Percentiles rank a stretch among this genome's conserved stretches.
Conservation (phyloP, 1,284 basidiomycete genomes). For the Quambalaria eucalypti region DNA sequence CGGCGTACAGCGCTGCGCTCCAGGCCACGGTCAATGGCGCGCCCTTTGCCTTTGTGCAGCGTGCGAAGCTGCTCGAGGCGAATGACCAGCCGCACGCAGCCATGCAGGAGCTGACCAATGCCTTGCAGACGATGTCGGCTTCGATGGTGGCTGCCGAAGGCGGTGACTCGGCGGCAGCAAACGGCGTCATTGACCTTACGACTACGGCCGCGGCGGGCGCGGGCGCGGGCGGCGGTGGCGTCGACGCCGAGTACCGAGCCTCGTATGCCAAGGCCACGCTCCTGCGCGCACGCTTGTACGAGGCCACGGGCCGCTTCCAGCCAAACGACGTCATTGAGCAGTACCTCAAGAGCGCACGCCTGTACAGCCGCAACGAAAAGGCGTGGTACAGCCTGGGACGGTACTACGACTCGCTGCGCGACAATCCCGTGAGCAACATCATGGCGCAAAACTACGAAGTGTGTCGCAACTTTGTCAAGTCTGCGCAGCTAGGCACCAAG, state of each 20-base stretch:
- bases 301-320: constrained; percentile 76
- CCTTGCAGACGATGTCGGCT: constrained; percentile 51
- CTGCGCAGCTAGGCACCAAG: constrained; percentile 78
- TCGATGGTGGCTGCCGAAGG: constrained; percentile 4
- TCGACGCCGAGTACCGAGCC: constrained; percentile 6
- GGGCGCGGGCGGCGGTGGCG: not conserved
- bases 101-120: constrained; percentile 76
- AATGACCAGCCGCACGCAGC: constrained; percentile 77
- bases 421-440: constrained; percentile 51
- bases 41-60: constrained; percentile 78
- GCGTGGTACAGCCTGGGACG: constrained; percentile 33
- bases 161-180: not conserved
- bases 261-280: constrained; percentile 60
- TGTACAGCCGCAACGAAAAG: constrained; percentile 56
- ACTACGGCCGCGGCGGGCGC: constrained; percentile 1
- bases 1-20: constrained; percentile 88
- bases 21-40: constrained; percentile 73
- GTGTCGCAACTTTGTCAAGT: constrained; percentile 63
- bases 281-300: constrained; percentile 85
- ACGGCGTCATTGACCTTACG: not conserved
- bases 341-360: constrained; percentile 44
- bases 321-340: constrained; percentile 54
- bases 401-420: constrained; percentile 29
- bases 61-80: constrained; percentile 73
- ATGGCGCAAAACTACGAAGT: constrained; percentile 50